Base-by-base conservation (phyloP, 2,329 filamentous ascomycete genomes). In the Diaporthe sp. region DNA sequence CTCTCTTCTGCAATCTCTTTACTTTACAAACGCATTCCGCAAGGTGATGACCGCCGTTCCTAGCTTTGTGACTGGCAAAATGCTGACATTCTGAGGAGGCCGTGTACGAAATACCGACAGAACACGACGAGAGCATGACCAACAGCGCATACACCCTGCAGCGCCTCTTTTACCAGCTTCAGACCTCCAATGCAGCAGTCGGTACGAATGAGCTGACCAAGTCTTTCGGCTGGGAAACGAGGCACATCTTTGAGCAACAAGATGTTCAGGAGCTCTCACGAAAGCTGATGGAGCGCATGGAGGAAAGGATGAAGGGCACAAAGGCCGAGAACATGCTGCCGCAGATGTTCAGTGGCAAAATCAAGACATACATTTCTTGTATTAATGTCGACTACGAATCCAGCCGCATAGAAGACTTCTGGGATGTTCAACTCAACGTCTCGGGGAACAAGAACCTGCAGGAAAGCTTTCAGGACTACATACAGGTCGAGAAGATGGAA, bases 301-400 rank as follows among this genome's bases (percentile, higher is more conserved):
- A 99, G 83, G 94, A 97, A 81, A 96, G 94, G 83, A 99, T 99
- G 97, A 99, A 99, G 85, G 96, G 95, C 61, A 98, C 97, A 2
- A 92, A 94, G 70, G 94, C 95, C 17, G 95, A 98, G 82, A 97
- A 96, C 79, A 94, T 95, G 2, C 88, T 99, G 12, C 92, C 96
- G 1, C 92, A 94, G 77, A 94, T 99, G 87, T 98, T 99, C 81
- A 96, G 97, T 75, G 97, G 97, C 75, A 98, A 98, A 85, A 96
- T 97, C 84, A 98, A 98, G 87, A 99, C 97, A 0, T 99, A 98
- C 84, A 97, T 99, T 78, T 97, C 95, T 31, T 99, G 97, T 86
- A 98, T 99, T 83, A 97, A 99, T 83, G 97, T 99, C 77, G 93
- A 98, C 81, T 99, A 98, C 86, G 96, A 98, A 86, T 98, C 95